Base-by-base conservation (phyloP, 164 flowering plant genomes). In the Hamamelis virginiana region DNA sequence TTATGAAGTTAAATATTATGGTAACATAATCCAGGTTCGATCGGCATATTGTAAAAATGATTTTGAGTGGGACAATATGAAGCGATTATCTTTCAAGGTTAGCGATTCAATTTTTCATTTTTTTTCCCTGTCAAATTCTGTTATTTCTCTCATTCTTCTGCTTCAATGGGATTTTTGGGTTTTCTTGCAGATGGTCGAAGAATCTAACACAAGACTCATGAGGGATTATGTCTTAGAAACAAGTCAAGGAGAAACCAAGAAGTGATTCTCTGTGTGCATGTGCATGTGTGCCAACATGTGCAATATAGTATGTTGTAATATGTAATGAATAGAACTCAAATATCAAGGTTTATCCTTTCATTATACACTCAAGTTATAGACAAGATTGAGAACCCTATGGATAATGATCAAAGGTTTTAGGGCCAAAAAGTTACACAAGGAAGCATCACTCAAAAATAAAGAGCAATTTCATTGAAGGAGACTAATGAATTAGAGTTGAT, bases 21-120 rank as follows among this genome's bases (percentile, higher is more conserved):
- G 13, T 21, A 26, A 44, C 46, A 63, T 45, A 5, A 64, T 77
- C 59, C 71, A 92, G 97, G 97, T 92, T 57, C 84, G 96, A 70
- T 88, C 97, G 48, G 92, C 92, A 57, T 93, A 93, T 19, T 88
- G 94, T 60, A 88, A 91, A 68, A 77, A 71, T 5, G 98, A 91
- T 76, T 93, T 93, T 64, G 98, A 91, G 78, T 91, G 98, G 98
- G 97, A 93, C 77, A 93, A 93, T 80, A 59, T 93, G 81, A 77
- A 85, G 80, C 80, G 85, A 18, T 70, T 93, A 63, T 79, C 96
- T 57, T 25, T 51, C 15, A 79, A 88, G 96, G 97, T 88, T 4
- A 56, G 47, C 16, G 41, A 62, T 61, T 5, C 25, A 6, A n/a
- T 26, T 19, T 38, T 46, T 47, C 38, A 41, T 25, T 11, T 43